Base-by-base conservation (phyloP, 2,329 filamentous ascomycete species). In the Sphaerulina populicola region DNA sequence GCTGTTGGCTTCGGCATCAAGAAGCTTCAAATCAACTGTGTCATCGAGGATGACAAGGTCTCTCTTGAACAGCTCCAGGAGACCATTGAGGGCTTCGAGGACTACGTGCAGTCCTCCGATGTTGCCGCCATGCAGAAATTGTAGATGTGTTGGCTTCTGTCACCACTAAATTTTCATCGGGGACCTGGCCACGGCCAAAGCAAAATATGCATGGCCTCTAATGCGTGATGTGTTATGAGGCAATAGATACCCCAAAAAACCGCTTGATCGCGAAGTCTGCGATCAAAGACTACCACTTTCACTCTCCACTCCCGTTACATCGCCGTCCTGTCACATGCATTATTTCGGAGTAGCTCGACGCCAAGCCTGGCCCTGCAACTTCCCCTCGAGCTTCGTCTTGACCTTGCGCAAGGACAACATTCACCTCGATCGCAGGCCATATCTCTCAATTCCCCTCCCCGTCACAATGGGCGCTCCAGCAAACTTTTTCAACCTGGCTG, bases 1-100 rank as follows among this genome's bases (percentile, higher is more conserved):
- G 72, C 90, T 61, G 84, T 98, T 66, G 91, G 90, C 68, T 98
- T 88, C 80, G 93, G 93, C 79, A 94, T 98, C 79, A 93, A 87
- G 81, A 97, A 97, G 82, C 83, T 98, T 59, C 91, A 97, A 81
- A 94, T 98, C 79, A 97, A 88, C 84, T 75, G 97, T 64, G 89
- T 97, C 65, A 77, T 97, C 60, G 93, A 97, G 79, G 93, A 98
- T 71, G 91, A 97, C 62, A 96, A 96, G 82, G 73, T 98, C 69
- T 90, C 87, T 62, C 72, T 87, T 60, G 81, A 85, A 64, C 91
- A 96, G 58, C 83, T 98, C 63, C 82, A 95, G 79, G 82, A 88
- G 70, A 67, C 86, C 77, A 94, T 97, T 66, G 80, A 81, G 68
- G 87, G 80, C 62, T 80, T 90, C 66, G 93, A 97, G 78, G 93